Conservation (phyloP, 2,329 filamentous ascomycete genomes). For the Colletotrichum echinochloae region DNA sequence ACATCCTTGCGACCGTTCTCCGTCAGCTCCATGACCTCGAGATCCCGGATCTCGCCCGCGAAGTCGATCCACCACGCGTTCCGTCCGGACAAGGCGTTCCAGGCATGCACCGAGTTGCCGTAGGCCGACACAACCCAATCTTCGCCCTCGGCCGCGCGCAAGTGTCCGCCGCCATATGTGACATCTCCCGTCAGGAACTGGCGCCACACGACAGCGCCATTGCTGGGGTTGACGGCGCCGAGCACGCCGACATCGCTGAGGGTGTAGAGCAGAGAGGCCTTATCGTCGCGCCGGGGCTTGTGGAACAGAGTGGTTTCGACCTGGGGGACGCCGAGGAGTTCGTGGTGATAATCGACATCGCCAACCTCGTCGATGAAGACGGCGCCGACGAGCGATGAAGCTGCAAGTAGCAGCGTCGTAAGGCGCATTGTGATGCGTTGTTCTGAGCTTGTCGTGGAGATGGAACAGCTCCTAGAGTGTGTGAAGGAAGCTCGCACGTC, state of each 20-base stretch:
- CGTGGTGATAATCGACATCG: slow-evolving; percentile 92
- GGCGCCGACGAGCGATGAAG: slow-evolving; percentile 64
- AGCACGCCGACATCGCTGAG: slow-evolving; percentile 86
- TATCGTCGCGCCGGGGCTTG: slow-evolving; percentile 82
- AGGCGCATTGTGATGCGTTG: slow-evolving; percentile 41
- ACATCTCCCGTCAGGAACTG: slow-evolving; percentile 73
- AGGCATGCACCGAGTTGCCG: slow-evolving; percentile 78
- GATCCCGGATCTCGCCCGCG: slow-evolving; percentile 69
- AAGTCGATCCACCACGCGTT: slow-evolving; percentile 79
- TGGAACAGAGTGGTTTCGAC: slow-evolving; percentile 94
- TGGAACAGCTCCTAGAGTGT: slow-evolving; percentile 28
- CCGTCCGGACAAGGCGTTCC: slow-evolving; percentile 86
- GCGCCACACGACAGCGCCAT: slow-evolving; percentile 87
- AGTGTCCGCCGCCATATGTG: slow-evolving; percentile 61
- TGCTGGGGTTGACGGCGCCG: slow-evolving; percentile 89
- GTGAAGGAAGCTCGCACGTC: slow-evolving; percentile 23
- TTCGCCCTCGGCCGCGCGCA: slow-evolving; percentile 83
- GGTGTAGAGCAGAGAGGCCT: slow-evolving; percentile 91
- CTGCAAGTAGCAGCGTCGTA: slow-evolving; percentile 50
- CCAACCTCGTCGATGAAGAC: slow-evolving; percentile 93
- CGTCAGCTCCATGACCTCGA: slow-evolving; percentile 82
- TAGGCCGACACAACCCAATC: slow-evolving; percentile 81
- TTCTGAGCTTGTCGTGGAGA: slow-evolving; percentile 29
- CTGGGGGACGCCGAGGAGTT: slow-evolving; percentile 86
- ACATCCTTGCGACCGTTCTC: slow-evolving; percentile 76